Evolutionary conservation across 768 basidiomycete genomes (phyloP).

Genomic region (Rhizopogon rudus): DNA sequence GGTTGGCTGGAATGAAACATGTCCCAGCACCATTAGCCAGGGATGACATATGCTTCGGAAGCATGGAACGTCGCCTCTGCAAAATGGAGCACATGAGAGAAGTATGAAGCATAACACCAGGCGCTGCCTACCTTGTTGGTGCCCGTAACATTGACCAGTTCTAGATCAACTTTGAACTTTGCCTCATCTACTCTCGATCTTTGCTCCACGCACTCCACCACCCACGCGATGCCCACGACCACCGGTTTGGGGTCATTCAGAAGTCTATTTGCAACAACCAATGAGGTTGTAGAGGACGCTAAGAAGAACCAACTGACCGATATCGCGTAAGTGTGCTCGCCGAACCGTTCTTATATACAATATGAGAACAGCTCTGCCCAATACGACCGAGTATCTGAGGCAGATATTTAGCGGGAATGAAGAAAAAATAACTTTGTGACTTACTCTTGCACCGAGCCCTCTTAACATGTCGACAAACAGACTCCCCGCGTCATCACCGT

Average conservation of each 20-base stretch:
- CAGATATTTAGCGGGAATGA: background rate
- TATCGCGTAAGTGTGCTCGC: constrained; percentile 71
- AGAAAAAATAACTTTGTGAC: constrained; percentile 12
- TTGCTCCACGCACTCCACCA: constrained; percentile 80
- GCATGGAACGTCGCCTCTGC: constrained; percentile 70
- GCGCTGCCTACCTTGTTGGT: constrained; percentile 49
- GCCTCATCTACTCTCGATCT: constrained; percentile 58
- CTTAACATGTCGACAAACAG: constrained; percentile 83
- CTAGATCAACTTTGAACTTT: constrained; percentile 61
- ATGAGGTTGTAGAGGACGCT: background rate
- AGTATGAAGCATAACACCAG: background rate
- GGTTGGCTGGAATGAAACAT: background rate
- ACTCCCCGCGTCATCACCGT: constrained; percentile 76
- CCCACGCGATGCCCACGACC: constrained; percentile 86
- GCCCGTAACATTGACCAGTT: constrained; percentile 50
- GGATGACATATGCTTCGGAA: constrained; percentile 54
- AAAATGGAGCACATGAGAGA: background rate
- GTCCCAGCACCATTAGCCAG: constrained; percentile 18
- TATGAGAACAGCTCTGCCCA: constrained; percentile 73
- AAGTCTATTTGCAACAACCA: constrained; percentile 32
- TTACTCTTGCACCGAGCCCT: constrained; percentile 74
- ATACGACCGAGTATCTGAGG: constrained; percentile 57
- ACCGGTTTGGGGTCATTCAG: constrained; percentile 64
- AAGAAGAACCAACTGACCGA: constrained; percentile 37
- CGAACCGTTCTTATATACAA: constrained; percentile 81